These are phyloP conservation scores for Emericellopsis terricola DNA, from an alignment of 495 filamentous ascomycete genomes.

Conservation along the genomic window DNA sequence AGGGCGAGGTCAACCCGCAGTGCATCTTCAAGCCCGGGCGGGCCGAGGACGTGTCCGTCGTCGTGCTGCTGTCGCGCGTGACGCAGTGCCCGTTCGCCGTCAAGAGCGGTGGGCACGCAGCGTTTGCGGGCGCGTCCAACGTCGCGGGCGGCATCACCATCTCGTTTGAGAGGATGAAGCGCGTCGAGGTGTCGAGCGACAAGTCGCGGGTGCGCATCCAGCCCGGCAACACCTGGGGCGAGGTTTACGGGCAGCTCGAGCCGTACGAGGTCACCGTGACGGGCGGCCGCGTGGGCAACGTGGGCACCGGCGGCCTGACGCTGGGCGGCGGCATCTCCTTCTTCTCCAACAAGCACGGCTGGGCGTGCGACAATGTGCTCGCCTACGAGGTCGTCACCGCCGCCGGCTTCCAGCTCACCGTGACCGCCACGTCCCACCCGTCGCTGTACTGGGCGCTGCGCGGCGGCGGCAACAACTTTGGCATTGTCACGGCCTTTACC, in stretches of 20 bases:
- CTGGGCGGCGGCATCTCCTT: slow-evolving; percentile 39
- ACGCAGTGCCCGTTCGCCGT: slow-evolving; percentile 28
- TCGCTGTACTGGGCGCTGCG: slow-evolving; percentile 37
- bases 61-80: slow-evolving; percentile 13
- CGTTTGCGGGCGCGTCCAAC: slow-evolving; percentile 28
- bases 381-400: slow-evolving; percentile 32
- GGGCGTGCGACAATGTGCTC: slow-evolving; percentile 29
- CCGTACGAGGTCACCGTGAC: slow-evolving; percentile 24
- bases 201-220: slow-evolving; percentile 19
- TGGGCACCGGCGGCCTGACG: slow-evolving; percentile 41
- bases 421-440: slow-evolving; percentile 8
- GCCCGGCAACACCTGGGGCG: slow-evolving; percentile 29
- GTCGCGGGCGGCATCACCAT: slow-evolving; percentile 38
- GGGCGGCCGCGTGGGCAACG: slow-evolving; percentile 34
- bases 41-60: slow-evolving; percentile 18
- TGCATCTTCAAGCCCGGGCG: slow-evolving; percentile 24
- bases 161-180: slow-evolving; percentile 27
- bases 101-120: slow-evolving; percentile 32
- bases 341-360: slow-evolving; percentile 27
- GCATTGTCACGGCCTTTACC: slow-evolving; percentile 36
- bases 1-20: slow-evolving; percentile 11
- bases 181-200: slow-evolving; percentile 15
- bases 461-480: slow-evolving; percentile 41
- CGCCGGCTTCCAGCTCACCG: slow-evolving; percentile 14
- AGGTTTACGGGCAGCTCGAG: slow-evolving; percentile 33